Evolutionary conservation across 2,329 filamentous ascomycete species (phyloP).

Genomic region (Didymellaceae sp.): DNA sequence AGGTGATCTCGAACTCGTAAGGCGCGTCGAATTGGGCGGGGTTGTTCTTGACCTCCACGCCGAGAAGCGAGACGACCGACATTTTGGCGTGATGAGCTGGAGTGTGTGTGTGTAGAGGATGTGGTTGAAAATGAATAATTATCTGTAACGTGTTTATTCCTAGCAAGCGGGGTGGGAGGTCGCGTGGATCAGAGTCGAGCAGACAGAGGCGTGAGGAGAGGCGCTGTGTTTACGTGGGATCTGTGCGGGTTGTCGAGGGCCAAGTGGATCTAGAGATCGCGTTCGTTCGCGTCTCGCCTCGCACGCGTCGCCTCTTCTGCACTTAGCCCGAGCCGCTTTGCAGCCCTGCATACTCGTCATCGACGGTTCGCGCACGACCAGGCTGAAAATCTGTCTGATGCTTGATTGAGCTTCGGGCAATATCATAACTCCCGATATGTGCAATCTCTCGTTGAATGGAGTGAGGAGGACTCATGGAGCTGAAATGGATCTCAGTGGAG

Average conservation of each 20-base stretch:
- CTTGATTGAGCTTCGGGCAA: no score
- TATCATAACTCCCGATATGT: no score
- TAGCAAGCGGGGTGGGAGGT: not conserved
- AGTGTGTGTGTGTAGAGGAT: not conserved
- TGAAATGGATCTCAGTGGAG: no score
- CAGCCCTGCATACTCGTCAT: not conserved
- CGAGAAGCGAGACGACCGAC: slow-evolving; percentile 95
- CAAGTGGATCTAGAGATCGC: slow-evolving; percentile 3
- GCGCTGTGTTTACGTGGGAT: slow-evolving; percentile 14
- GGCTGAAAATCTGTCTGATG: no score
- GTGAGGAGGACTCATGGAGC: no score
- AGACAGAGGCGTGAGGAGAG: slow-evolving; percentile 3
- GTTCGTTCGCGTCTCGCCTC: slow-evolving; percentile 11
- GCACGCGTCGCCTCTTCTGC: slow-evolving; percentile 7
- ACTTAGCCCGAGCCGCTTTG: not conserved
- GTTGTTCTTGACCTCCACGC: slow-evolving; percentile 96
- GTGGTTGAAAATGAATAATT: not conserved
- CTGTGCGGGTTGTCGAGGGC: slow-evolving; percentile 17
- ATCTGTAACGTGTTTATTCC: not conserved
- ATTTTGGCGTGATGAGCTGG: slow-evolving; percentile 60
- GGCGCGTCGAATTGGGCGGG: slow-evolving; percentile 90
- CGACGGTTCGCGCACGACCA: no score
- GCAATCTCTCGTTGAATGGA: no score
- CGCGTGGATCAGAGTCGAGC: slow-evolving; percentile 1
- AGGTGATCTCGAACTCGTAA: slow-evolving; percentile 98